Evolutionary conservation across 768 basidiomycete species (phyloP).

Genomic region (Imleria badia): DNA sequence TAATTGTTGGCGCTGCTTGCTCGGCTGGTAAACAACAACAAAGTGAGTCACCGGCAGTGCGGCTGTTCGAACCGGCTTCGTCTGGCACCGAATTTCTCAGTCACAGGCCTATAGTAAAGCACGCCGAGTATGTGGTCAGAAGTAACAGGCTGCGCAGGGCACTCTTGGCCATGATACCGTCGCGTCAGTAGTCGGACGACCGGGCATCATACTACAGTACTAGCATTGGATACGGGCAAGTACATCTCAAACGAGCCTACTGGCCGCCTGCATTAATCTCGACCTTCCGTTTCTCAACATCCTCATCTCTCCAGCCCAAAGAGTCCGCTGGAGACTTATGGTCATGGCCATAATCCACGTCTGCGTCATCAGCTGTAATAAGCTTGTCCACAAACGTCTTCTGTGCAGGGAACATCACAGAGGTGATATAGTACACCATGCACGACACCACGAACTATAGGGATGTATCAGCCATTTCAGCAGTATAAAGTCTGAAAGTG

Average conservation of each 20-base stretch:
- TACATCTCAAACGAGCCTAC: not conserved
- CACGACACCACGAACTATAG: constrained; percentile 28
- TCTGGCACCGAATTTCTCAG: no score
- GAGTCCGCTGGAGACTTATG: not conserved
- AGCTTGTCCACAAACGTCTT: constrained; percentile 29
- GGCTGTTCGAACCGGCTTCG: no score
- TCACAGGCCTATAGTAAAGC: no score
- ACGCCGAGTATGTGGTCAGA: no score
- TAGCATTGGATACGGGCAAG: no score
- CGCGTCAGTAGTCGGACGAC: no score
- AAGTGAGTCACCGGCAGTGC: not conserved
- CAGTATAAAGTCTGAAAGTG: not conserved
- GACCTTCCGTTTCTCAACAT: constrained; percentile 1
- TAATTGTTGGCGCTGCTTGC: not conserved
- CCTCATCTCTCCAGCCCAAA: not conserved
- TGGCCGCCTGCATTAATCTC: not conserved
- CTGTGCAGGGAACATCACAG: constrained; percentile 29
- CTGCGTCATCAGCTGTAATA: constrained; percentile 27
- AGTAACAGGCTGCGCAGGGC: no score
- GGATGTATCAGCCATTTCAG: not conserved
- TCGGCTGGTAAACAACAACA: constrained; percentile 18
- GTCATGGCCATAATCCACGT: not conserved
- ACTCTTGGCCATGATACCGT: no score
- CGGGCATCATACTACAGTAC: no score
- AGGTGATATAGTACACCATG: constrained; percentile 32